These are phyloP conservation scores for Kwoniella sp. DNA, from an alignment of 768 basidiomycete species.

Conservation along the genomic window DNA sequence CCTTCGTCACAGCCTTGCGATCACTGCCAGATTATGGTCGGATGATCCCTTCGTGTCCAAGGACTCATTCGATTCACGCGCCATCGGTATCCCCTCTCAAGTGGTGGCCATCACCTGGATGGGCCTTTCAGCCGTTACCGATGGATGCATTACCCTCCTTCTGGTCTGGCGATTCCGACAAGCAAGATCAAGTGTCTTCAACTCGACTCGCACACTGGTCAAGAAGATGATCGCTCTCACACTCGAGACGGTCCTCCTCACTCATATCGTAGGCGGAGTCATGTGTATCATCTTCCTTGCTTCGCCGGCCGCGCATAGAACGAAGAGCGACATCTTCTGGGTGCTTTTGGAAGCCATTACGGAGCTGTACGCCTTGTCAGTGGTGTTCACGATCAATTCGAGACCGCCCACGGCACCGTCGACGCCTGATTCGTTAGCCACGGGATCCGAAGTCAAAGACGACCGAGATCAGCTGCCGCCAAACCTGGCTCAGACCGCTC, in stretches of 20 bases:
- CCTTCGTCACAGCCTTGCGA: constrained; percentile 39
- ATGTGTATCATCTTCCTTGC: constrained; percentile 52
- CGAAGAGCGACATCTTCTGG: constrained; percentile 46
- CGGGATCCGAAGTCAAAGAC: neutral
- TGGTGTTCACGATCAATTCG: constrained; percentile 51
- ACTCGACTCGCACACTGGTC: constrained; percentile 27
- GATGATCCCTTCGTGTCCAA: constrained; percentile 40
- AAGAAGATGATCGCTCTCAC: constrained; percentile 42
- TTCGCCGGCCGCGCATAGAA: constrained; percentile 37
- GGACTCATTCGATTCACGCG: constrained; percentile 21
- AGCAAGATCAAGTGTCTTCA: constrained; percentile 20
- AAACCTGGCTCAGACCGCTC: constrained; percentile 21
- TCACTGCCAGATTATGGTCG: constrained; percentile 47
- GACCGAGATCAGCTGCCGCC: neutral
- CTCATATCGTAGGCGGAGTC: constrained; percentile 43
- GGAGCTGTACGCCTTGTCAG: constrained; percentile 47
- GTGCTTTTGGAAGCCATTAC: constrained; percentile 48
- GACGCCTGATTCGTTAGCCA: neutral
- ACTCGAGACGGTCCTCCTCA: constrained; percentile 49
- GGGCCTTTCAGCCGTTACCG: constrained; percentile 48
- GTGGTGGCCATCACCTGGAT: constrained; percentile 52
- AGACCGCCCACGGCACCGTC: constrained; percentile 12
- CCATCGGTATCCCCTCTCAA: constrained; percentile 46
- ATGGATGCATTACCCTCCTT: constrained; percentile 40
- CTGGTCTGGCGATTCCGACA: constrained; percentile 39